phyloP scores from a whole-genome alignment of 2,329 filamentous ascomycete genomes.

The Ascocoryne sarcoides region DNA sequence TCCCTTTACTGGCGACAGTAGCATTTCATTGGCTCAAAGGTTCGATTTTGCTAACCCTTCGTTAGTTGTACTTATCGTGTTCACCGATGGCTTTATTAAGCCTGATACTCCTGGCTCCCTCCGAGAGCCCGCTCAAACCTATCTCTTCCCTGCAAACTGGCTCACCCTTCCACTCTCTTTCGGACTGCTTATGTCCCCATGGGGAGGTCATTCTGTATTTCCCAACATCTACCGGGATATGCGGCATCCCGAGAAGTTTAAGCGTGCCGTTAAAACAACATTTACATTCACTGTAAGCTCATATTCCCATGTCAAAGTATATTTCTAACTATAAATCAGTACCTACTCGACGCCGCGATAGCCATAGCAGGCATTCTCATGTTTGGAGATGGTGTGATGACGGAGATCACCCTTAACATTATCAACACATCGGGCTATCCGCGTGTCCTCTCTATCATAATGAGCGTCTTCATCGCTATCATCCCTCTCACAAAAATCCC shows the following conservation, averaged over 20 bases:
- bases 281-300: constrained; percentile 71
- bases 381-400: constrained; percentile 83
- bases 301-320: not conserved
- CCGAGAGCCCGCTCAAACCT: constrained; percentile 67
- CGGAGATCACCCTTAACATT: constrained; percentile 88
- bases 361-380: constrained; percentile 81
- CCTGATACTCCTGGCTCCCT: constrained; percentile 72
- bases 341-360: constrained; percentile 71
- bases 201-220: constrained; percentile 61
- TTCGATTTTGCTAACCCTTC: constrained; percentile 1
- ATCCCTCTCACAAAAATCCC: constrained; percentile 96
- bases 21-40: not conserved
- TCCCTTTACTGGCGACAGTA: no score
- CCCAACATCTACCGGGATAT: constrained; percentile 77
- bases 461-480: constrained; percentile 81
- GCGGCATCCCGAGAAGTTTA: constrained; percentile 63
- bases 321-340: constrained; percentile 36
- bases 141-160: constrained; percentile 81
- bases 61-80: constrained; percentile 72
- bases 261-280: constrained; percentile 64
- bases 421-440: constrained; percentile 69
- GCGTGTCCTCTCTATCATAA: constrained; percentile 60
- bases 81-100: constrained; percentile 82
- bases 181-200: constrained; percentile 78
- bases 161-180: constrained; percentile 75